Percentiles rank a stretch among this genome's conserved stretches.
These are phyloP conservation scores for Ophiostoma sp. DNA, from an alignment of 2,329 filamentous ascomycete genomes.

Conservation along the genomic window DNA sequence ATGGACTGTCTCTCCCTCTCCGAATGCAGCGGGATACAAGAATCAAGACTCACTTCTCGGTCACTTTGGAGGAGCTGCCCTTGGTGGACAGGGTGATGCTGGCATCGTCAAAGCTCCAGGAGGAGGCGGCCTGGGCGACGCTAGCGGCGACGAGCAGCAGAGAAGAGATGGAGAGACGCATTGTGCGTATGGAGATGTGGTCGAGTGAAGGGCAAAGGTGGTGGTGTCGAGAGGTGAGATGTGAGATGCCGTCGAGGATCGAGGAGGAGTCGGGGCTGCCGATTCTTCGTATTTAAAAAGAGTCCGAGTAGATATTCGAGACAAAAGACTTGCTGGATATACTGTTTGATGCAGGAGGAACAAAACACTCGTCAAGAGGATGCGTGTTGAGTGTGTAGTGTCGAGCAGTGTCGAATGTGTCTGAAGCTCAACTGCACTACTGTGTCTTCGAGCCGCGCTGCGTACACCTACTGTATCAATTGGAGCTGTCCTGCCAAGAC, in stretches of 20 bases:
- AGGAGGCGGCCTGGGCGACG: constrained; percentile 49
- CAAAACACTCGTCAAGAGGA: constrained; percentile 3
- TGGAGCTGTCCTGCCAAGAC: constrained; percentile 14
- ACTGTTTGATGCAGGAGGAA: neutral
- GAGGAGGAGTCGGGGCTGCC: neutral
- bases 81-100: constrained; percentile 62
- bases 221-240: neutral
- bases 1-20: too few species aligned
- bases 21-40: too few species aligned
- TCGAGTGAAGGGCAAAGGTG: neutral
- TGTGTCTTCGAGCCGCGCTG: constrained; percentile 9
- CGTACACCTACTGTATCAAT: constrained; percentile 2
- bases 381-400: neutral
- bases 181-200: constrained; percentile 27
- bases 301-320: neutral
- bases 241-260: neutral
- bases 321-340: neutral
- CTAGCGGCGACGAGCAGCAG: constrained; percentile 45
- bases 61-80: constrained; percentile 49
- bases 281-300: too few species aligned
- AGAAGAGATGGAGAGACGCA: constrained; percentile 42
- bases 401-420: neutral
- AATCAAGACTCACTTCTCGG: constrained; percentile 54
- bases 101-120: constrained; percentile 71
- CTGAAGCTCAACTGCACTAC: neutral